Evolutionary conservation across 805 yeast species (phyloP), one percentile per base, ranked within the genome.

Genomic region (Metschnikowia kofuensis): DNA sequence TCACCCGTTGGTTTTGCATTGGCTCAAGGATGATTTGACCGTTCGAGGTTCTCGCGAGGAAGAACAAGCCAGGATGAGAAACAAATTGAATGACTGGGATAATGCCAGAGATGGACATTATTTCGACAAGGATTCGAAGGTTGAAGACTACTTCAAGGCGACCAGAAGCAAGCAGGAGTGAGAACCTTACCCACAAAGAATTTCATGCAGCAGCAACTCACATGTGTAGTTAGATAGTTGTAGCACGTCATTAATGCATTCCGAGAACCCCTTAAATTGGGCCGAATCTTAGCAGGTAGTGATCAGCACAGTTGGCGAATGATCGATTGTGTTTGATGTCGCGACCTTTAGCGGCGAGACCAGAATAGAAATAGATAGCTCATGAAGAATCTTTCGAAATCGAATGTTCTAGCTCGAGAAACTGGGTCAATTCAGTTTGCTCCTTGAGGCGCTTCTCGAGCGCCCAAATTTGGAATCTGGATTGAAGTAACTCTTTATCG

Each of bases 1-100:
- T 35, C 89, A 87, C 62, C 95, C 95, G 4, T 65, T 87, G 45
- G 91, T 90, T 0, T 66, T 85, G 49, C 68, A 75, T 35, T 87
- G 95, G 95, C 68, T 87, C 26, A 56, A 67, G 26, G 64, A 68
- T 1, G 89, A 84, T 57, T 74, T 77, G 55, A 65, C 59, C 44
- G 68, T 64, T 52, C 72, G 88, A 50, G 92, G 87, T 28, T 72
- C 71, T 29, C 71, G 84, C 52, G 78, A 69, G 7, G 80, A 78
- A 16, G 75, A 72, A 40, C 63, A 65, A 57, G 42, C 46, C 16
- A 59, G 74, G 61, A 59, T 69, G 64, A 56, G 62, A 55, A 34
- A 74, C 74, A 59, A 79, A 75, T 48, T 76, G 63, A 56, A 83
- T 78, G 85, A 81, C 68, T 56, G 89, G 87, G 43, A 70, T 74